Percentiles rank a stretch among this genome's conserved stretches.
phyloP scores from a whole-genome alignment of 2,329 filamentous ascomycete genomes.

The Neopestalotiopsis rosae region DNA sequence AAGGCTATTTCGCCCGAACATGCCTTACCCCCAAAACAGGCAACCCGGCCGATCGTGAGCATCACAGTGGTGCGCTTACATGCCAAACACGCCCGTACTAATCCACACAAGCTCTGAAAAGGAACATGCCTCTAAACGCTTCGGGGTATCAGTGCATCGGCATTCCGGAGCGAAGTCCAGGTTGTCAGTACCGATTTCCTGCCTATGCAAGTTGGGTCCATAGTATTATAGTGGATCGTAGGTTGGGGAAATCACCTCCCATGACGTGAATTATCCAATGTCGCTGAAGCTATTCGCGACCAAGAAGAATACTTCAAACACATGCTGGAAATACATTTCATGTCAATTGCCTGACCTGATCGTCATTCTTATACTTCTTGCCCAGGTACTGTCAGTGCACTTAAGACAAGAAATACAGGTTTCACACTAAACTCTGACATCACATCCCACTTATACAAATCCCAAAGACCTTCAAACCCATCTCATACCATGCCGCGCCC shows the following conservation, averaged over 20 bases:
- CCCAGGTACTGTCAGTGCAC: neutral
- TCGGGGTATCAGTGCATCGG: neutral
- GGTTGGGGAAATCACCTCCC: neutral
- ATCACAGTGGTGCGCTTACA: constrained; percentile 3
- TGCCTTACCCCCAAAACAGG: neutral
- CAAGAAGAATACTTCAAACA: neutral
- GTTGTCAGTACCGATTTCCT: neutral
- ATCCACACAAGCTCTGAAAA: constrained; percentile 1
- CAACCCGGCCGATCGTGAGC: neutral
- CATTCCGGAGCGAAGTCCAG: neutral
- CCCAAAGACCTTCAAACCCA: too few species aligned
- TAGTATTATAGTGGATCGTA: neutral
- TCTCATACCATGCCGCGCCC: neutral
- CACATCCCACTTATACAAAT: neutral
- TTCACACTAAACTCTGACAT: neutral
- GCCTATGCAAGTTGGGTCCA: neutral
- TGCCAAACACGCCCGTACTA: neutral
- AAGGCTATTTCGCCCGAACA: neutral
- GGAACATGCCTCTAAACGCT: neutral
- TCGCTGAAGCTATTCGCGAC: neutral
- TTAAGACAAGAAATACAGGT: neutral
- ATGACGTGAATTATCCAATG: neutral
- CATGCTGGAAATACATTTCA: neutral
- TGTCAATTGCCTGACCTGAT: too few species aligned
- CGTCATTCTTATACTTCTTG: too few species aligned